phyloP scores from a whole-genome alignment of 148 eudicot species.

The Diospyros lotus region DNA sequence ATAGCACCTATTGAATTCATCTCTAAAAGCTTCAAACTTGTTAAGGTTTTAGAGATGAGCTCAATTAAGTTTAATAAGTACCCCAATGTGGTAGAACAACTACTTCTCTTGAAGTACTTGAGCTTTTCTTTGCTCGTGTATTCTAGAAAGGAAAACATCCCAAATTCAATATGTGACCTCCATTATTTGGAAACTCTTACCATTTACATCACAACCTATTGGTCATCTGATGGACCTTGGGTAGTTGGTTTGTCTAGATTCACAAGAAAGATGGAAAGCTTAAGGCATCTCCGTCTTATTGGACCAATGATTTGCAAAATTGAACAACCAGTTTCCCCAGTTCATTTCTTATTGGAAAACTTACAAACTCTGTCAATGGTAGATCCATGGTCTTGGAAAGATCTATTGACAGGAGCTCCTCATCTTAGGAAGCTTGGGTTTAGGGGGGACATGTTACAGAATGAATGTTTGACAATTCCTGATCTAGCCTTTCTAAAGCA shows the following conservation, averaged over 20 bases:
- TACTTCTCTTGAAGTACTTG: constrained; percentile 9
- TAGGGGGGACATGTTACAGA: not conserved
- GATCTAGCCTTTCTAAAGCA: not conserved
- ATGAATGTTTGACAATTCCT: not conserved
- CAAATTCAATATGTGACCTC: not conserved
- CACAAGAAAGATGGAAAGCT: constrained; percentile 10
- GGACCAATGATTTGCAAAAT: not conserved
- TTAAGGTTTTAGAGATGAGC: constrained; percentile 13
- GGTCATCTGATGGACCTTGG: not conserved
- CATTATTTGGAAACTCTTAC: constrained; percentile 11
- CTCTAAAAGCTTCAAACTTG: not conserved
- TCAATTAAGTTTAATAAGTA: not conserved
- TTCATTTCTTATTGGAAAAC: too few relatives aligned
- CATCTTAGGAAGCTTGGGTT: constrained; percentile 14
- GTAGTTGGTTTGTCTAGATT: not conserved
- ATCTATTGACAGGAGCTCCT: not conserved
- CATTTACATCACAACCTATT: not conserved
- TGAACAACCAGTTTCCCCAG: not conserved
- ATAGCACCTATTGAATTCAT: not conserved
- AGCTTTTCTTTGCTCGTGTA: not conserved
- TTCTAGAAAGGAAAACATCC: not conserved
- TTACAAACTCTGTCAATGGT: not conserved
- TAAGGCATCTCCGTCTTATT: not conserved
- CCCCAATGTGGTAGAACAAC: not conserved
- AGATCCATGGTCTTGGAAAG: not conserved